Evolutionary conservation across 208 protist species (phyloP).

Genomic region (Crithidia thermophila): DNA sequence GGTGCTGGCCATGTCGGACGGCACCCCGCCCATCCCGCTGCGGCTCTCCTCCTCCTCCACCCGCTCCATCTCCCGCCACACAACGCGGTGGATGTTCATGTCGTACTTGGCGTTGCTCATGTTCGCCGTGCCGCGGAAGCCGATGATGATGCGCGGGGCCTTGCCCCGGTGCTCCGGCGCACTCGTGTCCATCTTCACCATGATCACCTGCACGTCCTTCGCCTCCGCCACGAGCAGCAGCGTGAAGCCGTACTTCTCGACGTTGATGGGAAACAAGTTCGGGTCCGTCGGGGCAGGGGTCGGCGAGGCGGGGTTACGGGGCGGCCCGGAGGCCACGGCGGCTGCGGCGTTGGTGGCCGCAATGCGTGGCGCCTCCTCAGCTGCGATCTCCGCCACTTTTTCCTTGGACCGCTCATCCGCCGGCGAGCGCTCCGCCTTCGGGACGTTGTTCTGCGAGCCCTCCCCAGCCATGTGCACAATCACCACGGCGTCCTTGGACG

Average conservation of each 20-base stretch:
- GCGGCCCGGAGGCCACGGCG: not conserved
- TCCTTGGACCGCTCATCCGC: not conserved
- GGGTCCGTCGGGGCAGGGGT: not conserved
- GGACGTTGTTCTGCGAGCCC: constrained; percentile 1
- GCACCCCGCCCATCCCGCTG: not conserved
- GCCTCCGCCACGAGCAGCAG: constrained; percentile 55
- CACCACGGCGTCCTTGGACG: constrained; percentile 11
- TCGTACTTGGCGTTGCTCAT: constrained; percentile 84
- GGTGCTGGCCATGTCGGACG: constrained; percentile 6
- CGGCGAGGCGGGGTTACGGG: not conserved
- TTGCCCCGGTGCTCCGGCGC: constrained; percentile 54
- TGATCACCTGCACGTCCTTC: constrained; percentile 77
- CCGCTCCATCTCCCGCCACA: constrained; percentile 79
- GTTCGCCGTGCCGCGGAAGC: constrained; percentile 88
- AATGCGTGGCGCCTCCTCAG: not conserved
- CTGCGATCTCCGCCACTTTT: not conserved
- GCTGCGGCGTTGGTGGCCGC: not conserved
- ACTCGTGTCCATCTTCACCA: constrained; percentile 56
- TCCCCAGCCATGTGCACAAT: constrained; percentile 17
- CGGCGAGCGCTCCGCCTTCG: not conserved
- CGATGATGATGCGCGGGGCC: constrained; percentile 78
- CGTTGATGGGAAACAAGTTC: constrained; percentile 57
- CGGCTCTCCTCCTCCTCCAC: not conserved
- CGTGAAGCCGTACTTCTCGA: constrained; percentile 83
- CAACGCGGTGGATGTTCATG: constrained; percentile 62